phyloP scores from a whole-genome alignment of 768 basidiomycete genomes.

The Tulasnella sp. region DNA sequence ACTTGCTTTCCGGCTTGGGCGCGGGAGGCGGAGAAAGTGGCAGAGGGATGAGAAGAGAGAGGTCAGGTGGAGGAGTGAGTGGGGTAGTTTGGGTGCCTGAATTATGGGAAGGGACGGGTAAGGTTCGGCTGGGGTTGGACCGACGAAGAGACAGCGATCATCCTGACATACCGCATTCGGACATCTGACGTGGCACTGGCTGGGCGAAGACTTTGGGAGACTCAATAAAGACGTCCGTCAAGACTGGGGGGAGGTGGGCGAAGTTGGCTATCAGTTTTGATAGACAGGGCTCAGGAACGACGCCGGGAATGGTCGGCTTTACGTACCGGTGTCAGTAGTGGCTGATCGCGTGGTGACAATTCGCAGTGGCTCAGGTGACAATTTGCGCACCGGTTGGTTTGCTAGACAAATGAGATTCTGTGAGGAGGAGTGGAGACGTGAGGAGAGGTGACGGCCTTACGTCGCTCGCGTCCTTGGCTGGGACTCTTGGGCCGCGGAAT shows the following conservation, averaged over 20 bases:
- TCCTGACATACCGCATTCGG: not conserved
- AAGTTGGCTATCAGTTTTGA: conserved; percentile 15
- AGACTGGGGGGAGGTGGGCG: conserved; percentile 10
- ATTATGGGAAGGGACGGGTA: conserved; percentile 32
- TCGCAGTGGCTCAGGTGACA: too few species aligned
- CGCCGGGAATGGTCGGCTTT: not conserved
- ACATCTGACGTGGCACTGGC: conserved; percentile 18
- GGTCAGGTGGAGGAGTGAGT: conserved; percentile 3
- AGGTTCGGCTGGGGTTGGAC: conserved; percentile 30
- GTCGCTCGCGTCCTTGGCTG: too few species aligned
- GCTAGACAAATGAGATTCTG: too few species aligned
- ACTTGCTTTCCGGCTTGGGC: not conserved
- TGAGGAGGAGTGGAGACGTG: too few species aligned
- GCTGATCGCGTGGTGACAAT: not conserved
- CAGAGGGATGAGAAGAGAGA: not conserved
- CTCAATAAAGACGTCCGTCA: conserved; percentile 36
- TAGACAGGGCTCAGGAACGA: not conserved
- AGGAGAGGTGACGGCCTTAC: too few species aligned
- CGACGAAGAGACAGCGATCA: conserved; percentile 32
- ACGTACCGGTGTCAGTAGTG: not conserved
- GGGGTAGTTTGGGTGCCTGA: not conserved
- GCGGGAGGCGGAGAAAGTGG: not conserved
- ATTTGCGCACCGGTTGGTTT: too few species aligned
- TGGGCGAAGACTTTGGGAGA: conserved; percentile 38
- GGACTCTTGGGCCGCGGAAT: too few species aligned